These are phyloP conservation scores for Neonectria punicea DNA, from an alignment of 2,329 filamentous ascomycete species.

Conservation along the genomic window DNA sequence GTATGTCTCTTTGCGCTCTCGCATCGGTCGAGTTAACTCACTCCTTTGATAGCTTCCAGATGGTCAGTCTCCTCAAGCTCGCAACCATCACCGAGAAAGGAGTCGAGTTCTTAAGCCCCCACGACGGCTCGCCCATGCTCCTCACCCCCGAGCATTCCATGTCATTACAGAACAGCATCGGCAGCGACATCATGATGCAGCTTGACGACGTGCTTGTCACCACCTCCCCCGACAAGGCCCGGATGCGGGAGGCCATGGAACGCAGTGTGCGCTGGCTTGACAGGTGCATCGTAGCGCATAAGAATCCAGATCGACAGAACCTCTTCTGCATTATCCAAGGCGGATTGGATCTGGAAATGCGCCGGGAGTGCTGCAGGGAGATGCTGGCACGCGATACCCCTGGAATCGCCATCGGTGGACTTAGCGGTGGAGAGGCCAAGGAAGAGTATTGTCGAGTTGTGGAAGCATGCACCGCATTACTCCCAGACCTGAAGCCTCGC, in stretches of 20 bases:
- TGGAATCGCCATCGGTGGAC: constrained; percentile 93
- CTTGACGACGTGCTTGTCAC: constrained; percentile 98
- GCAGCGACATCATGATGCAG: constrained; percentile 99
- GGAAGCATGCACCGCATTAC: constrained; percentile 81
- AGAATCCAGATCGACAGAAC: constrained; percentile 84
- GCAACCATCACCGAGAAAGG: constrained; percentile 96
- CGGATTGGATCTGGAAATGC: constrained; percentile 87
- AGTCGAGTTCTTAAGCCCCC: constrained; percentile 93
- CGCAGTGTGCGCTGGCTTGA: constrained; percentile 96
- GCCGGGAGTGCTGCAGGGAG: constrained; percentile 81
- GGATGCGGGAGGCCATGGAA: constrained; percentile 95
- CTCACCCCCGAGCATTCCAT: constrained; percentile 98
- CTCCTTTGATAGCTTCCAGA: constrained; percentile 82
- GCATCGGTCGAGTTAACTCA: constrained; percentile 16
- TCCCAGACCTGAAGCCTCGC: constrained; percentile 92
- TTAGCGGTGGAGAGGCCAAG: constrained; percentile 96
- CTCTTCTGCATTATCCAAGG: constrained; percentile 99
- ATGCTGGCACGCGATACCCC: constrained; percentile 94
- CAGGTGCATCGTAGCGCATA: constrained; percentile 90
- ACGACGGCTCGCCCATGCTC: constrained; percentile 95
- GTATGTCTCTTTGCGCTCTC: constrained; percentile 51
- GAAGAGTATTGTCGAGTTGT: constrained; percentile 92
- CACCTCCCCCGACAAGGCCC: constrained; percentile 86
- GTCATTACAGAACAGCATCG: constrained; percentile 93
- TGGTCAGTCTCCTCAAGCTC: constrained; percentile 95